Percentiles rank a stretch among this genome's conserved stretches.
Evolutionary conservation across 2,329 filamentous ascomycete genomes (phyloP).

Genomic region (Paecilomyces dactylethromorphus): DNA sequence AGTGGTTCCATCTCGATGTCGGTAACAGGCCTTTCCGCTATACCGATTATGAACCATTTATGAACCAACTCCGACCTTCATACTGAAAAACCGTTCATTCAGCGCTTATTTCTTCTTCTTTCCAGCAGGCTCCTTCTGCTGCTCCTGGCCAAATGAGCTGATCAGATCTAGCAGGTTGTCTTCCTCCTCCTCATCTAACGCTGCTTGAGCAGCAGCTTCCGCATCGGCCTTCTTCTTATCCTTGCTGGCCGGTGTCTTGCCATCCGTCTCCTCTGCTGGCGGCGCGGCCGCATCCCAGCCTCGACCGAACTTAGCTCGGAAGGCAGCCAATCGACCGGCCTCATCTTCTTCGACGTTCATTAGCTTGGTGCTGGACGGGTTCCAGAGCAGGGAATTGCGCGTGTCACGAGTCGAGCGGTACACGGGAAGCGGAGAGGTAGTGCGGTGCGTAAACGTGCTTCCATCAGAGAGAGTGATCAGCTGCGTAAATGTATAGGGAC

Average conservation of each 20-base stretch:
- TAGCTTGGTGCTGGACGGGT: conserved; percentile 73
- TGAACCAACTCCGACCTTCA: not conserved
- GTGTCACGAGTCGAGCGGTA: conserved; percentile 70
- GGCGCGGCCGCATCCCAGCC: conserved; percentile 63
- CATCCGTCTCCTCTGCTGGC: conserved; percentile 12
- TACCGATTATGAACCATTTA: not conserved
- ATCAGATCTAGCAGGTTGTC: conserved; percentile 55
- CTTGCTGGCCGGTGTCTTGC: conserved; percentile 21
- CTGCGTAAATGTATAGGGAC: conserved; percentile 97
- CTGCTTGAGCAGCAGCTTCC: conserved; percentile 37
- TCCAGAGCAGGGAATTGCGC: conserved; percentile 85
- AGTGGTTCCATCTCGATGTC: not conserved
- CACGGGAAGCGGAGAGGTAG: conserved; percentile 47
- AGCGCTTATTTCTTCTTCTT: conserved; percentile 23
- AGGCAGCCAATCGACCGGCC: conserved; percentile 80
- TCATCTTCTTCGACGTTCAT: conserved; percentile 91
- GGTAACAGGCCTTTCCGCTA: too few species aligned
- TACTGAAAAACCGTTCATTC: not conserved
- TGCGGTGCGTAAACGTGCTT: conserved; percentile 59
- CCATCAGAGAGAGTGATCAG: conserved; percentile 89
- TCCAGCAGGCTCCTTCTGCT: conserved; percentile 24
- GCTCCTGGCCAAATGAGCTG: conserved; percentile 41
- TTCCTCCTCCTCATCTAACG: conserved; percentile 42
- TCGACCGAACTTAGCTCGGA: conserved; percentile 75
- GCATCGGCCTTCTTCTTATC: conserved; percentile 32